A percentile compares a stretch with the other conserved stretches of the same genome.
Conservation (phyloP, 2,329 filamentous ascomycete species). For the Coniochaeta sp. region DNA sequence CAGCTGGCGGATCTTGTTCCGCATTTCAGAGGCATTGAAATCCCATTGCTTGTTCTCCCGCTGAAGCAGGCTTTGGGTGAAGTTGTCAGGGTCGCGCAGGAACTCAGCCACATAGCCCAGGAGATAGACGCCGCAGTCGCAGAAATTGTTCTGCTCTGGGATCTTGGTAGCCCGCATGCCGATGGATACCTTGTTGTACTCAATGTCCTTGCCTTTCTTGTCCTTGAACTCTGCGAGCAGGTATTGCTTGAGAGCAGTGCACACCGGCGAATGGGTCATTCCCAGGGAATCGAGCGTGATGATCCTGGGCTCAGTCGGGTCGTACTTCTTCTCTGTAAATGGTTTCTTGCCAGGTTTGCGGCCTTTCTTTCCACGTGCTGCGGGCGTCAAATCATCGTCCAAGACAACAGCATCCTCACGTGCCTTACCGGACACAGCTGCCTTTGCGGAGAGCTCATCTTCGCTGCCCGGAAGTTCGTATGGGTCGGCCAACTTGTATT, state of each 20-base stretch:
- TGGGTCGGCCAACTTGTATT: neutral
- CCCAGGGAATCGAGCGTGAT: slow-evolving; percentile 85
- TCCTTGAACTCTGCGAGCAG: slow-evolving; percentile 64
- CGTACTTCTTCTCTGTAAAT: slow-evolving; percentile 34
- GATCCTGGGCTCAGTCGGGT: slow-evolving; percentile 57
- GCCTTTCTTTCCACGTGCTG: slow-evolving; percentile 8
- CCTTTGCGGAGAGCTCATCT: neutral
- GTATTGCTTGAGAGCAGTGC: slow-evolving; percentile 67
- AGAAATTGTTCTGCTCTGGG: slow-evolving; percentile 75
- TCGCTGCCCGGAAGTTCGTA: neutral
- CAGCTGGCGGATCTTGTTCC: slow-evolving; percentile 57
- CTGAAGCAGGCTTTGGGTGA: slow-evolving; percentile 59
- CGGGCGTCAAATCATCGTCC: neutral
- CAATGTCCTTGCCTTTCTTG: slow-evolving; percentile 42
- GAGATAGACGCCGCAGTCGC: slow-evolving; percentile 84
- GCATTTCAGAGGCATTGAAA: slow-evolving; percentile 53
- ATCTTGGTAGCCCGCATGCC: slow-evolving; percentile 67
- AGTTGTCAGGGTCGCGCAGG: slow-evolving; percentile 63
- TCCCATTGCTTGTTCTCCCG: slow-evolving; percentile 43
- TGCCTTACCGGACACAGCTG: neutral
- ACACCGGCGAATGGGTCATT: slow-evolving; percentile 54
- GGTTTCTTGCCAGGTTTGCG: slow-evolving; percentile 25
- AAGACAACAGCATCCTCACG: neutral
- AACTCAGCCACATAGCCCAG: slow-evolving; percentile 82
- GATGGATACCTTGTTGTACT: slow-evolving; percentile 22